These are phyloP conservation scores for Fagopyrum esculentum DNA, from an alignment of 148 eudicot species.

Conservation along the genomic window DNA sequence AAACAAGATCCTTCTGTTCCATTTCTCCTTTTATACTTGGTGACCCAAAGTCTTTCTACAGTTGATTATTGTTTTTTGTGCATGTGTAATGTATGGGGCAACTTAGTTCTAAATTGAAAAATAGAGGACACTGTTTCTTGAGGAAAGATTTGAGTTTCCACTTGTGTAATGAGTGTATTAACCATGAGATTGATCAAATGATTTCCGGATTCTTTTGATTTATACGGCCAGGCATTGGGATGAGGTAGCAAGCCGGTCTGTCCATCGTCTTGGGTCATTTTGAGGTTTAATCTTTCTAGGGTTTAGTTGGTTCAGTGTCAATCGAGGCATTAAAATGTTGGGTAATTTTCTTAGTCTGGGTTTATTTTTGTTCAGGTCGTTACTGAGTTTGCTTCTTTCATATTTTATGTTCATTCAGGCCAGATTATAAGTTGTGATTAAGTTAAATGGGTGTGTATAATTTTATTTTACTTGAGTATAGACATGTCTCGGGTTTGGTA, in stretches of 20 bases:
- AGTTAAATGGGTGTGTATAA: background rate
- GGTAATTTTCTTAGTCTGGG: background rate
- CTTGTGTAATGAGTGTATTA: background rate
- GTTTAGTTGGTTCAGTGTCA: background rate
- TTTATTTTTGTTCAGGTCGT: background rate
- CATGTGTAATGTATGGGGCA: background rate
- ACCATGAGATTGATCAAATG: background rate
- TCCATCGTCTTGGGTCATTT: background rate
- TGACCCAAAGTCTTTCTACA: background rate
- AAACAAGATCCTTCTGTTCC: background rate
- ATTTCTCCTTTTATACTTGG: background rate
- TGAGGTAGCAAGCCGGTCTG: background rate
- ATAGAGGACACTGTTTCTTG: background rate
- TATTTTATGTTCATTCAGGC: background rate
- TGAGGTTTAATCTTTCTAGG: background rate
- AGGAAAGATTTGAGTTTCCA: background rate
- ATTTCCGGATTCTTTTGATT: background rate
- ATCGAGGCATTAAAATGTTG: background rate
- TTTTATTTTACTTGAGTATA: background rate
- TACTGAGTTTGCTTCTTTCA: background rate
- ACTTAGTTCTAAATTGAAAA: background rate
- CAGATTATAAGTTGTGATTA: background rate
- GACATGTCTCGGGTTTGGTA: background rate
- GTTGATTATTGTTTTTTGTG: background rate
- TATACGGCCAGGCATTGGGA: background rate